Evolutionary conservation across 371 early-diverging fungal genomes (phyloP).

Genomic region (Mortierella polycephala): DNA sequence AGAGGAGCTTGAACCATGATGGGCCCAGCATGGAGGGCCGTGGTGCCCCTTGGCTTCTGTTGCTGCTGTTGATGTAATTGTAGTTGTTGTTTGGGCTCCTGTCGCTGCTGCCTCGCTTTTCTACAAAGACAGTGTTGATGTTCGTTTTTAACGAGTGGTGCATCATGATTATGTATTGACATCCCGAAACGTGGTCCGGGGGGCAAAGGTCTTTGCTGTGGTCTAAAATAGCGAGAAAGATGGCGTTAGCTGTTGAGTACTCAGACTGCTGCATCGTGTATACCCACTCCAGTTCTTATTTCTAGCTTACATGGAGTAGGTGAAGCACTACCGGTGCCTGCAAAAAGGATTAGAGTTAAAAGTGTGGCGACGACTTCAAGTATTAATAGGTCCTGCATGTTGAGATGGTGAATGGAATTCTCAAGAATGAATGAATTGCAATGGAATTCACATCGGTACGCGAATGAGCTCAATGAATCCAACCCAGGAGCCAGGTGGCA

Average conservation of each 20-base stretch:
- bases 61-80: slow-evolving; percentile 3
- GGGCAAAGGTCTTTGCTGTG: slow-evolving; percentile 15
- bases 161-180: slow-evolving; percentile 50
- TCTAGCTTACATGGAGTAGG: no score
- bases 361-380: no score
- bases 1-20: slow-evolving; percentile 19
- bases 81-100: not conserved
- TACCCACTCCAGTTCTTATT: not conserved
- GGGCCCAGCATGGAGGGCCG: not conserved
- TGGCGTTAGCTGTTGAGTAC: not conserved
- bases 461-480: no score
- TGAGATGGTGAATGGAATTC: no score
- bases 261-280: not conserved
- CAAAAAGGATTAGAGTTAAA: no score
- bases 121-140: no score
- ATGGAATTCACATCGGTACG: no score
- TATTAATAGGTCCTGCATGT: no score
- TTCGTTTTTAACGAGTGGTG: slow-evolving; percentile 1
- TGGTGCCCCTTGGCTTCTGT: not conserved
- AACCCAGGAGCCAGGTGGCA: no score
- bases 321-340: no score
- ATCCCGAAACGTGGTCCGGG: slow-evolving; percentile 36
- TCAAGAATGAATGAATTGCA: no score
- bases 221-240: not conserved
- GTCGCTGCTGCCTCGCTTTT: not conserved